Conservation (phyloP, 2,329 filamentous ascomycete genomes). For the Monosporascus sp. region DNA sequence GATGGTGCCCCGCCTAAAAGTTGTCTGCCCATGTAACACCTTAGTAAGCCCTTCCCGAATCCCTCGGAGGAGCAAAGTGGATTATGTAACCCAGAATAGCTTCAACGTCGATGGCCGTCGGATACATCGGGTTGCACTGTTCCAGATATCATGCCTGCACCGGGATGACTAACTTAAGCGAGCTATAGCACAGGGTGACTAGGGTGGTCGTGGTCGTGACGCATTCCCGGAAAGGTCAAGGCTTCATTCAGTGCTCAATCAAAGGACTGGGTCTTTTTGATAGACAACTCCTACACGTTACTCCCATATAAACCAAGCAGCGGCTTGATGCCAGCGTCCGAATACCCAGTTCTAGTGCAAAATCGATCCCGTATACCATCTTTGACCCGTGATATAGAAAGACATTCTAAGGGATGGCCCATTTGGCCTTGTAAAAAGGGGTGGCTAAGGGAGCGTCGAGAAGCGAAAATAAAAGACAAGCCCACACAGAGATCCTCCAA, state of each 20-base stretch:
- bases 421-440: not conserved
- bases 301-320: too few species aligned
- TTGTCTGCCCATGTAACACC: too few species aligned
- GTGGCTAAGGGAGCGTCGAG: constrained; percentile 3
- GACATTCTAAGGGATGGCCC: not conserved
- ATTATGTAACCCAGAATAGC: too few species aligned
- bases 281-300: not conserved
- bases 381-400: not conserved
- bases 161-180: too few species aligned
- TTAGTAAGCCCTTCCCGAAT: too few species aligned
- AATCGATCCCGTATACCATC: not conserved
- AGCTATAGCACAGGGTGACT: too few species aligned
- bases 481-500: constrained; percentile 1
- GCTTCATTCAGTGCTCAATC: constrained; percentile 2
- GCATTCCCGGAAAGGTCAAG: too few species aligned
- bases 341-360: not conserved
- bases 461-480: not conserved
- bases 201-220: too few species aligned
- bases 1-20: not conserved
- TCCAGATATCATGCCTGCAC: too few species aligned
- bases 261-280: not conserved
- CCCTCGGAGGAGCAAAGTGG: too few species aligned
- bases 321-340: not conserved
- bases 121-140: too few species aligned
- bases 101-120: too few species aligned